These are phyloP conservation scores for Paecilomyces niveus DNA, from an alignment of 2,329 filamentous ascomycete genomes.

Conservation along the genomic window DNA sequence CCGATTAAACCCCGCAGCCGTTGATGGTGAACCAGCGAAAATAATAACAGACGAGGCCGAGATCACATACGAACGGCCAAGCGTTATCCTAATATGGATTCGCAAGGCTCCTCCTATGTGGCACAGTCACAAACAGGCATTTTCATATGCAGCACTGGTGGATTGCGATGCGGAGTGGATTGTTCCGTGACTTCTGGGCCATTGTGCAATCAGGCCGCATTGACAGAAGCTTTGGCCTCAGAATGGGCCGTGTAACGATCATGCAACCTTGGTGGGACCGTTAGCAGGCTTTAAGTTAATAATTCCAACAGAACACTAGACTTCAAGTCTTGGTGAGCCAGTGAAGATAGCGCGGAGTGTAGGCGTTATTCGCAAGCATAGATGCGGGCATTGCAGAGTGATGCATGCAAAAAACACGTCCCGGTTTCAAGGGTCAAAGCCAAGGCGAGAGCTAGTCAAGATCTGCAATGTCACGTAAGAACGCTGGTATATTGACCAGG, in stretches of 20 bases:
- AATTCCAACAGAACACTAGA: too few relatives aligned
- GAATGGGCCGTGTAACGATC: neutral
- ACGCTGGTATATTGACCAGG: neutral
- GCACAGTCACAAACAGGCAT: neutral
- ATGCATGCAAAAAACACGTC: neutral
- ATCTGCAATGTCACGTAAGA: neutral
- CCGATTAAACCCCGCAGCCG: neutral
- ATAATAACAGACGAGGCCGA: neutral
- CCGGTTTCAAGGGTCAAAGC: neutral
- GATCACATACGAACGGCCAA: neutral
- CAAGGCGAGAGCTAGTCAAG: neutral
- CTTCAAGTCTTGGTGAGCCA: neutral
- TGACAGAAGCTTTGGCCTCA: neutral
- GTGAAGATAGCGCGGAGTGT: neutral
- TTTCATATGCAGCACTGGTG: neutral
- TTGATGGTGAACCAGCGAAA: neutral
- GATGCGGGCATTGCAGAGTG: neutral
- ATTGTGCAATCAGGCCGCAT: neutral
- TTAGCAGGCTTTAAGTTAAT: neutral
- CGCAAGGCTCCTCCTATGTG: neutral
- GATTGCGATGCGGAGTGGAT: neutral
- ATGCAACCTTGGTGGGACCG: neutral
- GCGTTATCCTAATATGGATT: neutral
- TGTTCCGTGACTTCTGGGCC: neutral
- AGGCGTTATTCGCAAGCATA: neutral